Conservation (phyloP, 768 basidiomycete species). For the Calocybe indica region DNA sequence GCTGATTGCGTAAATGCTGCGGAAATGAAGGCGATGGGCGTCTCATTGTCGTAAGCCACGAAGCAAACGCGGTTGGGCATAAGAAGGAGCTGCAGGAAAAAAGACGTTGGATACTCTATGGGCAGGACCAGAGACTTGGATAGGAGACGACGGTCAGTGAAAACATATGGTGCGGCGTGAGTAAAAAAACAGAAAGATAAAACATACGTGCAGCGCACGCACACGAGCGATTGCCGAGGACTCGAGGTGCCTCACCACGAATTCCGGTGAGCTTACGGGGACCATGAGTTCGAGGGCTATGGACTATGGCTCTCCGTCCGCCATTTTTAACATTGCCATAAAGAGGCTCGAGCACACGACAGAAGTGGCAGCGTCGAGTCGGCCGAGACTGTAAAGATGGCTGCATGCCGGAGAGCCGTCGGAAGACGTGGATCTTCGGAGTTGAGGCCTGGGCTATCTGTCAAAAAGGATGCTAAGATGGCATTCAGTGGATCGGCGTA, state of each 20-base stretch:
- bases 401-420: too few relatives aligned
- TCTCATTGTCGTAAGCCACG: slow-evolving; percentile 27
- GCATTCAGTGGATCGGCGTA: neutral
- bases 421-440: too few relatives aligned
- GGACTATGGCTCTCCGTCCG: too few relatives aligned
- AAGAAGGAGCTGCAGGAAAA: slow-evolving; percentile 41
- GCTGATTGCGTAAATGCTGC: slow-evolving; percentile 25
- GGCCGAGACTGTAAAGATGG: too few relatives aligned
- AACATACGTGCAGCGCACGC: slow-evolving; percentile 37
- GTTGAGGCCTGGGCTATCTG: too few relatives aligned
- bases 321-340: too few relatives aligned
- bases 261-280: slow-evolving; percentile 10
- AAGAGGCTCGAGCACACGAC: too few relatives aligned
- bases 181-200: neutral
- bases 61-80: slow-evolving; percentile 35
- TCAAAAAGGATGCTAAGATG: too few relatives aligned
- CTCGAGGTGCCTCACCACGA: slow-evolving; percentile 27
- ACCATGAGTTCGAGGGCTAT: slow-evolving; percentile 4
- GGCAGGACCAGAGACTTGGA: slow-evolving; percentile 31
- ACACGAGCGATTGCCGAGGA: slow-evolving; percentile 28
- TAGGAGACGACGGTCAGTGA: neutral
- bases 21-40: slow-evolving; percentile 38
- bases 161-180: slow-evolving; percentile 3
- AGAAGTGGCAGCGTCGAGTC: too few relatives aligned
- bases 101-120: slow-evolving; percentile 33